Evolutionary conservation across 2,329 filamentous ascomycete genomes (phyloP).

Genomic region (Fusarium abutilonis): DNA sequence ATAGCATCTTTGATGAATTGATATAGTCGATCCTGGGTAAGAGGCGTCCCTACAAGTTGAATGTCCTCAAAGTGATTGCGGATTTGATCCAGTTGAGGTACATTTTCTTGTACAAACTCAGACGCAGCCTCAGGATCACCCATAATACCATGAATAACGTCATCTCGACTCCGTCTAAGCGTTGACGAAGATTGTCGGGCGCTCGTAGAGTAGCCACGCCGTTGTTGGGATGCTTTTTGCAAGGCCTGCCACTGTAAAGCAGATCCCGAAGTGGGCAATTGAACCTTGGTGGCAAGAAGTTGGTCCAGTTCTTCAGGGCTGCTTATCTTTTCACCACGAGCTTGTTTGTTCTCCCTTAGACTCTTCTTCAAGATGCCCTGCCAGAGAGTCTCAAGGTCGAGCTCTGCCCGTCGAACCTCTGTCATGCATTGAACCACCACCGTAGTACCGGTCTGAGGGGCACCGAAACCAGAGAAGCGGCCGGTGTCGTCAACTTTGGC

Average conservation of each 20-base stretch:
- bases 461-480: constrained; percentile 81
- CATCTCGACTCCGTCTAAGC: neutral
- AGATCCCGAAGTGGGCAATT: constrained; percentile 47
- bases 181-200: constrained; percentile 39
- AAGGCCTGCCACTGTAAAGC: constrained; percentile 51
- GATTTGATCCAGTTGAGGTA: constrained; percentile 35
- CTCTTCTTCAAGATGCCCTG: constrained; percentile 52
- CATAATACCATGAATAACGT: no score
- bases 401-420: constrained; percentile 61
- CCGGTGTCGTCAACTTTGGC: constrained; percentile 59
- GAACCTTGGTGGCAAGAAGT: constrained; percentile 48
- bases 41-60: constrained; percentile 50
- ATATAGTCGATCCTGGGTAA: constrained; percentile 51
- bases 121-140: neutral
- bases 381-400: constrained; percentile 66
- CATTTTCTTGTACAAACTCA: neutral
- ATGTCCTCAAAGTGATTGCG: constrained; percentile 52
- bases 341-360: constrained; percentile 46
- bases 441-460: constrained; percentile 59
- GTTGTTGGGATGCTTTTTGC: constrained; percentile 49
- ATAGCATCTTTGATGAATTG: constrained; percentile 55
- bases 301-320: constrained; percentile 45
- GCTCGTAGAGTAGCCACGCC: constrained; percentile 49
- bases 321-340: constrained; percentile 42
- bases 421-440: constrained; percentile 69